These are phyloP conservation scores for Bisporella sp. DNA, from an alignment of 2,329 filamentous ascomycete species.

Conservation along the genomic window DNA sequence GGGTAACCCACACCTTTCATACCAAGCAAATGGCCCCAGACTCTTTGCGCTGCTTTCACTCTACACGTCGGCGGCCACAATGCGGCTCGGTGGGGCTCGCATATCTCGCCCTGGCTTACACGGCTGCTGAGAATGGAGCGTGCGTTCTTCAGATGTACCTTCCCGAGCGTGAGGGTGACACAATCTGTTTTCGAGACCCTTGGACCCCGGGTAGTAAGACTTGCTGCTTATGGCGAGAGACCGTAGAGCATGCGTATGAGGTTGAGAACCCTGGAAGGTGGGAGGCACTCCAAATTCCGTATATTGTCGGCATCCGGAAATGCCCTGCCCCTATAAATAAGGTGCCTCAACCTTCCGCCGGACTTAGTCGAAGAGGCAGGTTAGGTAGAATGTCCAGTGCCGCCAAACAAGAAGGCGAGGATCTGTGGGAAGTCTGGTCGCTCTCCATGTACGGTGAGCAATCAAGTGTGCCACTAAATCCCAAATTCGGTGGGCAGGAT, in stretches of 20 bases:
- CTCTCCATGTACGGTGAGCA: conserved; percentile 37
- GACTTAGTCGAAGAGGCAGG: conserved; percentile 14
- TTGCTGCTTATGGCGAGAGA: conserved; percentile 44
- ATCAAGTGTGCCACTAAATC: conserved; percentile 14
- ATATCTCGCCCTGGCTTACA: conserved; percentile 59
- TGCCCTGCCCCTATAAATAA: conserved; percentile 25
- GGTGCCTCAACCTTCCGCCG: background rate
- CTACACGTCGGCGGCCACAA: conserved; percentile 41
- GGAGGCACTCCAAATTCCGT: conserved; percentile 54
- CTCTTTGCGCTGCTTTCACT: conserved; percentile 54
- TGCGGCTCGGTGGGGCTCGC: conserved; percentile 50
- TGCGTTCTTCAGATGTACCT: conserved; percentile 60
- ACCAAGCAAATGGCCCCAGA: conserved; percentile 51
- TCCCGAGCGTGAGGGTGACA: conserved; percentile 43
- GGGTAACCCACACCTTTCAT: conserved; percentile 53
- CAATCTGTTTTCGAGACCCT: conserved; percentile 49
- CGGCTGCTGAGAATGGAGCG: conserved; percentile 49
- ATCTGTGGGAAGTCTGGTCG: conserved; percentile 47
- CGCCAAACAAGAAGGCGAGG: conserved; percentile 12
- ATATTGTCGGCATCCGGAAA: conserved; percentile 55
- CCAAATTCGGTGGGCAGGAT: conserved; percentile 5
- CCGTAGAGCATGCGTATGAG: conserved; percentile 42
- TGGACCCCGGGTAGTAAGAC: conserved; percentile 32
- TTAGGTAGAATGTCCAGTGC: background rate
- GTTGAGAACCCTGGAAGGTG: conserved; percentile 59